Base-by-base conservation (phyloP, 169 alveolate genomes). In the Cryptosporidium tyzzeri region DNA sequence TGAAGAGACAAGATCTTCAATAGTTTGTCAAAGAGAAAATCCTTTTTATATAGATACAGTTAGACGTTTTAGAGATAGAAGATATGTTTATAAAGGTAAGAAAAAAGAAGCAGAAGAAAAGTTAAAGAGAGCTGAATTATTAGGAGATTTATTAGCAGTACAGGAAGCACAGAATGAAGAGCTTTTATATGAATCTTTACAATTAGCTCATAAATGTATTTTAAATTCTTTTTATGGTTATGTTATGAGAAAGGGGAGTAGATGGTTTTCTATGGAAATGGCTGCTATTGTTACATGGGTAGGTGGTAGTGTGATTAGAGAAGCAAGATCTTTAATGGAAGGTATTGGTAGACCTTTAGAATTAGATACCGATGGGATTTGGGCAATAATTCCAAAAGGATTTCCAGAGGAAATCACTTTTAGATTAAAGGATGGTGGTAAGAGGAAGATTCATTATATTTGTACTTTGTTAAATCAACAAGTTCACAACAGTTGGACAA, bases 261-360 rank as follows among this genome's bases (percentile, higher is more conserved):
- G 99, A 44, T 99, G 99, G 99, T 98, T 97, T 93, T 97, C 99
- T 7, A 98, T 98, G 99, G 98, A 97, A 94, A 98, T 98, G 99
- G 99, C 99, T 5, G 99, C 99, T 26, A 97, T 98, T 92, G 99
- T 97, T 21, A 97, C 99, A 0, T 97, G 96, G 93, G 95, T 98
- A 69, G 99, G 99, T 26, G 98, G 99, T 2, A 96, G 94, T 73
- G 96, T 98, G 62, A 98, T 98, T 86, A 96, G 96, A 67, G 96
- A 94, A 69, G 96, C 98, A 23, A 91, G 95, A 58, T 71, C 84
- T 39, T 87, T 96, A 55, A 93, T 97, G 18, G 99, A 97, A 85
- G 93, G 96, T 91, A 94, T 99, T 33, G 99, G 99, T 41, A 96
- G 95, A 73, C 99, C 99, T 26, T 91, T 99, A 69, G 99, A 99